Conservation (phyloP, 164 flowering plant genomes). For the Magnolia kwangsiensis region DNA sequence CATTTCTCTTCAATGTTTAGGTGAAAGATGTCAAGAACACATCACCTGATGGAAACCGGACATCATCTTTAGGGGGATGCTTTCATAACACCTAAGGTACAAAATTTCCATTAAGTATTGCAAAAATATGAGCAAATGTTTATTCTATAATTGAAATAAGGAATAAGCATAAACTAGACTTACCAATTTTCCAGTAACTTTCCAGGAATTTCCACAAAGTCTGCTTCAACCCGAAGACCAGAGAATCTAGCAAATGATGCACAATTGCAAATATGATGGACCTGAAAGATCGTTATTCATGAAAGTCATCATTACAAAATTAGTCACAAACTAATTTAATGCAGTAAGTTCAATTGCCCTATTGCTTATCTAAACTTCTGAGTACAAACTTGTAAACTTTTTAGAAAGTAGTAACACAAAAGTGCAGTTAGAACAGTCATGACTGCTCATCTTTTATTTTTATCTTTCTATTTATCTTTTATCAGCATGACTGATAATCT, state of each 20-base stretch:
- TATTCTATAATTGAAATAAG: not conserved
- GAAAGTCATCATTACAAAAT: not conserved
- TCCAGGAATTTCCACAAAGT: slow-evolving; percentile 89
- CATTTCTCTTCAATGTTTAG: not conserved
- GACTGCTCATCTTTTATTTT: too few species aligned
- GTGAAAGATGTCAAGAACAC: slow-evolving; percentile 2
- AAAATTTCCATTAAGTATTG: slow-evolving; percentile 11
- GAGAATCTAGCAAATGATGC: slow-evolving; percentile 88
- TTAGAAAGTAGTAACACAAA: too few species aligned
- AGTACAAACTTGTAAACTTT: too few species aligned
- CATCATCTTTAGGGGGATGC: slow-evolving; percentile 60
- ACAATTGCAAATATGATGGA: slow-evolving; percentile 86
- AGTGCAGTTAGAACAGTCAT: too few species aligned
- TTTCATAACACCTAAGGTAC: slow-evolving; percentile 77
- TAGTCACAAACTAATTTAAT: too few species aligned
- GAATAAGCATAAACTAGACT: slow-evolving; percentile 1
- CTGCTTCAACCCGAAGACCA: slow-evolving; percentile 83
- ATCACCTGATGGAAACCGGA: slow-evolving; percentile 93
- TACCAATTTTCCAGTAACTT: slow-evolving; percentile 83
- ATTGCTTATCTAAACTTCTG: too few species aligned
- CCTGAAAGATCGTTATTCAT: slow-evolving; percentile 36
- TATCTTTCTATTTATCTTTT: too few species aligned
- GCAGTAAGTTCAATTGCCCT: too few species aligned
- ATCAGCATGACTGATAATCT: too few species aligned
- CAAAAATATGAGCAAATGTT: not conserved